Base-by-base conservation (phyloP, 208 protist genomes). In the Trypanosoma caninum region DNA sequence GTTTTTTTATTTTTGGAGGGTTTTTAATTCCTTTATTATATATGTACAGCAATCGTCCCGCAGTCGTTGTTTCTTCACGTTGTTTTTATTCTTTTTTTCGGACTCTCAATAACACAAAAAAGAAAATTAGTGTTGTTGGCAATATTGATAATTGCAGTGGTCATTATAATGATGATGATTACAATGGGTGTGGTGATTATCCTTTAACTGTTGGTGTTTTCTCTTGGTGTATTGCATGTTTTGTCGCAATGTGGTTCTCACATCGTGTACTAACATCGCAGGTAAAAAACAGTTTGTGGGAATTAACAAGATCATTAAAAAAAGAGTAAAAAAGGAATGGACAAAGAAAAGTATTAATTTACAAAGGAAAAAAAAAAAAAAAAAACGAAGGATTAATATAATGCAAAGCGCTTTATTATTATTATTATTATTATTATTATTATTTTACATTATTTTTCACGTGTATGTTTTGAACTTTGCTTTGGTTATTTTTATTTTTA, bases 1-100 rank as follows among this genome's bases (percentile, higher is more conserved):
- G 74, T 63, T 69, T 76, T 25, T n/a, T 77, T 4, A 69, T 89
- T 27, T 71, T 64, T 1, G 78, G 74, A 47, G 67, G 66, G 2
- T 50, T 65, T 30, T 42, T 78, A 37, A 37, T 79, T 20, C 45
- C 60, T 3, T 50, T 66, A 16, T 52, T 82, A 4, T 59, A 34
- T 22, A 13, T 69, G 3, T 71, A 57, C n/a, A 61, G 72, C 7
- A 65, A 68, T 16, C 47, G 47, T 2, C 37, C 53, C 1, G 55
- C 41, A 11, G 25, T 78, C 25, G 68, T 80, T 2, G 18, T 45
- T 2, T 45, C 70, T 13, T 68, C 79, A 11, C 53, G 35, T 22
- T 48, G 34, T 54, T 65, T 65, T 31, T 5, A 47, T 56, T 1
- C 20, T 35, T 20, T 18, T 23, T 0, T 55, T 1, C 47, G 25